A percentile compares a stretch with the other conserved stretches of the same genome.
These are phyloP conservation scores for Castanea sativa DNA, from an alignment of 306 rosid species.

Conservation along the genomic window DNA sequence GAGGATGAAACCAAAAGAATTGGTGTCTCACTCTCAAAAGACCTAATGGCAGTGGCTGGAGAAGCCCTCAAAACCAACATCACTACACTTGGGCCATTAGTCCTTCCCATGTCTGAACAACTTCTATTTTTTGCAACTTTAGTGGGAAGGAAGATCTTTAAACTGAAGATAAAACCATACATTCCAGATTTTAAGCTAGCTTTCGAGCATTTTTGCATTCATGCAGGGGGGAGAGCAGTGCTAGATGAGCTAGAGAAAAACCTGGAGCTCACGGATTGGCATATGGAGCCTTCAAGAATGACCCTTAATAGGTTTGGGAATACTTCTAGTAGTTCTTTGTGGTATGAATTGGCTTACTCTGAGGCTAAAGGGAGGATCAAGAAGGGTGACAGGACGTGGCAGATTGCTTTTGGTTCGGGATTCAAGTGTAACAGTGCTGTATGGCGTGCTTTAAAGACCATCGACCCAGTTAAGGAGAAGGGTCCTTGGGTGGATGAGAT, in stretches of 20 bases:
- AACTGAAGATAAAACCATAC: slow-evolving; percentile 69
- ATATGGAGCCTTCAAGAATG: slow-evolving; percentile 96
- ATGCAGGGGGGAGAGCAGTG: slow-evolving; percentile 85
- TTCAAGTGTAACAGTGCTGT: slow-evolving; percentile 95
- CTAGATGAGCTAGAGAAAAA: slow-evolving; percentile 78
- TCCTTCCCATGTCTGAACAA: slow-evolving; percentile 91
- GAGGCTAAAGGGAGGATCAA: slow-evolving; percentile 81
- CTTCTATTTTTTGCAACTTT: slow-evolving; percentile 58
- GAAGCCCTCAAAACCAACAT: slow-evolving; percentile 85
- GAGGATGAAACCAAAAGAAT: slow-evolving; percentile 60
- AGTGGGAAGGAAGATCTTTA: slow-evolving; percentile 57
- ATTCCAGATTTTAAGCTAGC: slow-evolving; percentile 87
- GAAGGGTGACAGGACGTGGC: slow-evolving; percentile 82
- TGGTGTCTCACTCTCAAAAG: slow-evolving; percentile 75
- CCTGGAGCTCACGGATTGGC: slow-evolving; percentile 73
- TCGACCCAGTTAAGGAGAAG: slow-evolving; percentile 62
- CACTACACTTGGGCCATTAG: slow-evolving; percentile 79
- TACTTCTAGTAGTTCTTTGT: slow-evolving; percentile 86
- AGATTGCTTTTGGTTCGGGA: slow-evolving; percentile 93
- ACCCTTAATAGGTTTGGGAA: slow-evolving; percentile 76
- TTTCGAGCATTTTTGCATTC: slow-evolving; percentile 87
- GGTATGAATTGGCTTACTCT: slow-evolving; percentile 84
- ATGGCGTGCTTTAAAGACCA: slow-evolving; percentile 69
- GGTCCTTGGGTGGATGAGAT: slow-evolving; percentile 88
- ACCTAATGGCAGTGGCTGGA: slow-evolving; percentile 82